These are phyloP conservation scores for Candolleomyces aberdarensis DNA, from an alignment of 768 basidiomycete species.

Conservation along the genomic window DNA sequence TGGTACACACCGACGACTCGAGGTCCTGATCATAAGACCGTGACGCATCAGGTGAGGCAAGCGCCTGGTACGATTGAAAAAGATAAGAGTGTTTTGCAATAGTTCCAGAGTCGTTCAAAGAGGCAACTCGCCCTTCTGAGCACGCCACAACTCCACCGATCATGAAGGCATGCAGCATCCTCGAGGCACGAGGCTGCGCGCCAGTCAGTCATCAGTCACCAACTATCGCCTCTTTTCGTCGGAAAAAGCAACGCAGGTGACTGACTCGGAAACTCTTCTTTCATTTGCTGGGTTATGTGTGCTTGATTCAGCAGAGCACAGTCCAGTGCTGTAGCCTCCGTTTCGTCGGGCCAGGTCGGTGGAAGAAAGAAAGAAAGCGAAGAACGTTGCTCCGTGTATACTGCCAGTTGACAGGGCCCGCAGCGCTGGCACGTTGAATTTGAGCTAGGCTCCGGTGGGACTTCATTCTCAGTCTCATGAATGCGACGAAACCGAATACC, in stretches of 20 bases:
- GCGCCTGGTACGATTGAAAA: not conserved
- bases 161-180: not conserved
- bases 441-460: not conserved
- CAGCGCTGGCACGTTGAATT: too few relatives aligned
- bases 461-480: not conserved
- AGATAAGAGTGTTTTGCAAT: not conserved
- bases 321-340: not conserved
- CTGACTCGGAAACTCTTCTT: not conserved
- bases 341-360: not conserved
- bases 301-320: not conserved
- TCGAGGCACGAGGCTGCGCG: not conserved
- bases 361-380: not conserved
- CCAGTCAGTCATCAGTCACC: not conserved
- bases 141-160: not conserved
- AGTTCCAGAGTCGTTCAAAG: not conserved
- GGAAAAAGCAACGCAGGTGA: not conserved
- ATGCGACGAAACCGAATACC: not conserved
- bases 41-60: too few relatives aligned
- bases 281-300: not conserved
- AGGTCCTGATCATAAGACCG: too few relatives aligned
- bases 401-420: too few relatives aligned
- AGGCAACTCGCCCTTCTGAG: not conserved
- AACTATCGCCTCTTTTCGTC: too few relatives aligned
- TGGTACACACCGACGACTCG: too few relatives aligned
- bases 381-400: not conserved